phyloP scores from a whole-genome alignment of 2,329 filamentous ascomycete species.

The Didymella exigua region DNA sequence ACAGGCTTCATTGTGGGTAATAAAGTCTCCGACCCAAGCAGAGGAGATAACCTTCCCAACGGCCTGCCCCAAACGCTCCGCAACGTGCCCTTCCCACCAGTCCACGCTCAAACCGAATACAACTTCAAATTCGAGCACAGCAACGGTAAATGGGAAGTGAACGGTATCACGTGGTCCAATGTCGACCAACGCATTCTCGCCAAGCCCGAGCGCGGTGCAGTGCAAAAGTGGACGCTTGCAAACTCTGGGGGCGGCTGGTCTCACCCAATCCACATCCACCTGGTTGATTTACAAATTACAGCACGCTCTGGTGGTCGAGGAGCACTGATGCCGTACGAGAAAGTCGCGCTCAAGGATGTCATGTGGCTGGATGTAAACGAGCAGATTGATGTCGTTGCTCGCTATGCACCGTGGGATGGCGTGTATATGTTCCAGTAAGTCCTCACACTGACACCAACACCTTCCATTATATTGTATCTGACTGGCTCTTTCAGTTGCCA shows the following conservation, averaged over 20 bases:
- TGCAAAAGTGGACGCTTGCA: slow-evolving; percentile 48
- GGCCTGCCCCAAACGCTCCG: slow-evolving; percentile 33
- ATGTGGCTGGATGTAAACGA: slow-evolving; percentile 61
- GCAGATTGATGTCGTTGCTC: slow-evolving; percentile 36
- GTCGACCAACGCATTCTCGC: slow-evolving; percentile 44
- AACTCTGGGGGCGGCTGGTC: slow-evolving; percentile 60
- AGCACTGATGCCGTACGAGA: slow-evolving; percentile 59
- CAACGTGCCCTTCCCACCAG: slow-evolving; percentile 39
- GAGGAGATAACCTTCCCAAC: slow-evolving; percentile 34
- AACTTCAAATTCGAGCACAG: slow-evolving; percentile 42
- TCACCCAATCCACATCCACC: slow-evolving; percentile 63
- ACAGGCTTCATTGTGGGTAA: slow-evolving; percentile 53
- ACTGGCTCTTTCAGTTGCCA: slow-evolving; percentile 38
- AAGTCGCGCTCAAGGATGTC: slow-evolving; percentile 62
- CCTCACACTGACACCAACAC: neutral
- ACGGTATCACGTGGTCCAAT: slow-evolving; percentile 44
- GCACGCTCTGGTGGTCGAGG: slow-evolving; percentile 53
- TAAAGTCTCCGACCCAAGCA: neutral
- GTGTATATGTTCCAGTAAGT: slow-evolving; percentile 55
- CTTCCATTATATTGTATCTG: neutral
- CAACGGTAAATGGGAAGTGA: slow-evolving; percentile 47
- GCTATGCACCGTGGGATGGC: slow-evolving; percentile 52
- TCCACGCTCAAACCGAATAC: slow-evolving; percentile 34
- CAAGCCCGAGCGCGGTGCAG: slow-evolving; percentile 41
- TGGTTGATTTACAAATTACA: slow-evolving; percentile 63